Base-by-base conservation (phyloP, 139 green algal species). In the Chlorella sp. region DNA sequence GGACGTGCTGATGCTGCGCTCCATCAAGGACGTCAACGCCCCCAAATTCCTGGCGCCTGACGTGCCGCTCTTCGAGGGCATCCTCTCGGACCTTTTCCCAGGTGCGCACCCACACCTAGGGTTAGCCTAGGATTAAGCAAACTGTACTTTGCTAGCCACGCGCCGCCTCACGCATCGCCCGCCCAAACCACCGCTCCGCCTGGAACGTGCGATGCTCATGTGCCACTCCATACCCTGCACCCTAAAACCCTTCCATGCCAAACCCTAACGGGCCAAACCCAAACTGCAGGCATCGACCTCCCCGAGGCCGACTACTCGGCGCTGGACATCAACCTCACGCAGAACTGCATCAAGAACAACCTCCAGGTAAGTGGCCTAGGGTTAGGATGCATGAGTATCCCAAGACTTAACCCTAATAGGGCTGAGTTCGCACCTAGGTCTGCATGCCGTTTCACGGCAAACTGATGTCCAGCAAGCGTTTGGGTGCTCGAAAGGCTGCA, bases 21-120 rank as follows among this genome's bases (percentile, higher is more conserved):
- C 75, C 64, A 82, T 94, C 72, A 78, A 83, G 73, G 90, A 95
- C 62, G 90, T 95, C 6, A 95, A 95, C 75, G 77, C 83, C 31
- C 90, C 90, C 36, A 95, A 95, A 86, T 95, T 95, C 81, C 77
- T 95, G 72, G 86, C 83, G 26, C 90, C 87, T 32, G 90, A 95
- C 70, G 76, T 95, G 35, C 90, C 90, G 17, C 72, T 95, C 35
- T 95, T 95, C 63, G 75, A 90, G 30, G 87, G 87, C 68, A 95
- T 95, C 78, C 83, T 95, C 35, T 86, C 82, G 1, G 87, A 92
- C 76, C 77, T 92, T 17, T 92, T 92, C 75, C 87, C 87, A 55
- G 88, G 87, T 65, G 72, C 73, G 73, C 49, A 55, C 42, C 10
- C 17, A 55, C n/a, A n/a, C n/a, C n/a, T n/a, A n/a, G n/a, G n/a